Base-by-base conservation (phyloP, 176 grass and related monocot species). In the Juncus effusus region DNA sequence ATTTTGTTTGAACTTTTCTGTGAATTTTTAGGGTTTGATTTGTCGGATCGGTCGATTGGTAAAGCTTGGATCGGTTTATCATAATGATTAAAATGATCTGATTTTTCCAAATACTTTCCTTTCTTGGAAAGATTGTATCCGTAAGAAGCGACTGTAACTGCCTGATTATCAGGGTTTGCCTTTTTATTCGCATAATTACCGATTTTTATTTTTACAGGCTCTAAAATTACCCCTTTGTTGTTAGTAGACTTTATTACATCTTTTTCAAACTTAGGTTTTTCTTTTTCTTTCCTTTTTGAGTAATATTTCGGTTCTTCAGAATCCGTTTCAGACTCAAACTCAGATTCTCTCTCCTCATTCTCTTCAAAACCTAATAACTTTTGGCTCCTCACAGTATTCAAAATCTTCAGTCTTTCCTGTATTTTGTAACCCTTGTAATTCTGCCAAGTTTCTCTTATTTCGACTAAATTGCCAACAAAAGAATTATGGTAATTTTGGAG, bases 401-500 rank as follows among this genome's bases (percentile, higher is more conserved):
- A 53, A 40, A 74, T 56, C 54, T 62, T 75, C 37, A 93, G 78
- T 72, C 62, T 89, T 79, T 99, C 89, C 49, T 66, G 74, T 68
- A 89, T 63, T 16, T 76, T 53, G 49, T 90, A 99, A 10, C 73
- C 76, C 5, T 44, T 35, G 13, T 78, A 76, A 67, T 81, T 79
- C 66, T 85, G 79, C 88, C 88, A 99, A 61, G 80, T 87, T 65
- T 99, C 86, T 67, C 74, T 93, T 45, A 84, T 67, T 68, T 84
- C 77, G 74, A 80, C 37, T 38, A 99, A 72, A 7, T 73, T 62
- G 7, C 61, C 60, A 11, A 93, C 82, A 88, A 93, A 82, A 0
- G 83, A 70, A 80, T 93, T 93, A 39, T 99, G 94, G 67, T 93
- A 87, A 61, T 80, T 80, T 55, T 83, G 83, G 40, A 99, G 69